A percentile compares a stretch with the other conserved stretches of the same genome.
Conservation (phyloP, 2,329 filamentous ascomycete species). For the Rasamsonia emersonii region DNA sequence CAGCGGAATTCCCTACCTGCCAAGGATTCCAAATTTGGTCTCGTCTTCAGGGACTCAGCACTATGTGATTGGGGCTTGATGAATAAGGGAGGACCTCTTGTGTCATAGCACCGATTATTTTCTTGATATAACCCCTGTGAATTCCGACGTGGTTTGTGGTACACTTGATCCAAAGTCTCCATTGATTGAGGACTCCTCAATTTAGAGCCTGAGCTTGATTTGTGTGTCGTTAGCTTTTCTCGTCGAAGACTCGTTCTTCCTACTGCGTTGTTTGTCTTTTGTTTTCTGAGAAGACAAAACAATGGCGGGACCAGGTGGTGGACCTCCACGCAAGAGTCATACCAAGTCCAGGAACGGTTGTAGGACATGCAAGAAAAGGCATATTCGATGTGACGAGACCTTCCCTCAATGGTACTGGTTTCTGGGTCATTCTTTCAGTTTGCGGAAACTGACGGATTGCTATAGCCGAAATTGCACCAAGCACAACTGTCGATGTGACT, state of each 20-base stretch:
- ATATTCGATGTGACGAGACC: slow-evolving; percentile 95
- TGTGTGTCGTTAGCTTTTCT: too few species aligned
- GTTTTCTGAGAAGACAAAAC: slow-evolving; percentile 5
- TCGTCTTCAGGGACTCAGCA: too few species aligned
- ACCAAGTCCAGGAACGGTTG: slow-evolving; percentile 98
- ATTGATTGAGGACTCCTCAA: too few species aligned
- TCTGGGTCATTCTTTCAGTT: slow-evolving; percentile 13
- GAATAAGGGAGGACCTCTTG: too few species aligned
- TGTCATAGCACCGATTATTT: too few species aligned
- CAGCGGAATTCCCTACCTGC: too few species aligned
- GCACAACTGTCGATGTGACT: slow-evolving; percentile 96
- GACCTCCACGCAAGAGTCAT: slow-evolving; percentile 83
- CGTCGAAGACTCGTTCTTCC: slow-evolving; percentile 1
- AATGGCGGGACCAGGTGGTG: slow-evolving; percentile 92
- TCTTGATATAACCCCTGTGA: too few species aligned
- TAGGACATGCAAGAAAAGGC: slow-evolving; percentile 93
- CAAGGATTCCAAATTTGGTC: too few species aligned
- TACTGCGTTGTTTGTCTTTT: neutral
- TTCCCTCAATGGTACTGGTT: slow-evolving; percentile 81
- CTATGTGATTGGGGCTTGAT: too few species aligned
- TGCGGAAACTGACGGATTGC: neutral
- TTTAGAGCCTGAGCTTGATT: too few species aligned
- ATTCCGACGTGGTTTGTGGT: too few species aligned
- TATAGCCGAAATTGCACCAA: slow-evolving; percentile 93
- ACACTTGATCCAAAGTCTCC: too few species aligned